Conservation (phyloP, 2,329 filamentous ascomycete genomes). For the Clonostachys rosea region DNA sequence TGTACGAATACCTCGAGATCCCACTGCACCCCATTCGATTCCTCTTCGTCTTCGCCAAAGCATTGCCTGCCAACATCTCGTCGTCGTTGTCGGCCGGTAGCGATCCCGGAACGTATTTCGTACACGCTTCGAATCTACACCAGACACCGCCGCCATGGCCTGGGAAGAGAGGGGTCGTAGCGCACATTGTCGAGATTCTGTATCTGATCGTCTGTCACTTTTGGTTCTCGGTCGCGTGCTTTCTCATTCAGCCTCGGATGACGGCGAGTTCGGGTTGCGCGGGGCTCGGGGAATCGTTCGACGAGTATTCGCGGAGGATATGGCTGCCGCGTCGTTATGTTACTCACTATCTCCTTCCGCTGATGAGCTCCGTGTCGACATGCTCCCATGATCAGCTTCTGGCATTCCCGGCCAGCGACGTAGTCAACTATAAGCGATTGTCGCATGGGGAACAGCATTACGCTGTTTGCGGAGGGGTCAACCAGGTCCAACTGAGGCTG, state of each 20-base stretch:
- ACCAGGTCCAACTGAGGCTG: constrained; percentile 41
- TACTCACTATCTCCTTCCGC: constrained; percentile 45
- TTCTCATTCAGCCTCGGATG: constrained; percentile 31
- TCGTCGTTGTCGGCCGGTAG: neutral
- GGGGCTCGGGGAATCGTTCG: constrained; percentile 33
- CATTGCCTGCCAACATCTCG: neutral
- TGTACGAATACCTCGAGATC: constrained; percentile 51
- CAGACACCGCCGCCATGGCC: constrained; percentile 35
- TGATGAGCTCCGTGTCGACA: constrained; percentile 49
- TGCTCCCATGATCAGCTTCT: constrained; percentile 46
- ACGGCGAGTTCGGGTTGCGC: neutral
- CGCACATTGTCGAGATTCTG: constrained; percentile 34
- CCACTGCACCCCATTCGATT: constrained; percentile 44
- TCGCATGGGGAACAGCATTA: constrained; percentile 44
- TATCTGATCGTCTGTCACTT: constrained; percentile 41
- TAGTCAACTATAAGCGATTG: constrained; percentile 42
- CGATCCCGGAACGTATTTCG: constrained; percentile 34
- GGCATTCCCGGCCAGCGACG: constrained; percentile 45
- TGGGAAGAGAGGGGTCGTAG: constrained; percentile 23
- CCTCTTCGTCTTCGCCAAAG: constrained; percentile 43
- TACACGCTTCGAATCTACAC: constrained; percentile 51
- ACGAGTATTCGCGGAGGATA: constrained; percentile 44
- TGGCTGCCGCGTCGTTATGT: constrained; percentile 40
- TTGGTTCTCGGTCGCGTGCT: constrained; percentile 50
- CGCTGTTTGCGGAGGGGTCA: constrained; percentile 42